Conservation (phyloP, 2,329 filamentous ascomycete species). For the Drechslerella dactyloides region DNA sequence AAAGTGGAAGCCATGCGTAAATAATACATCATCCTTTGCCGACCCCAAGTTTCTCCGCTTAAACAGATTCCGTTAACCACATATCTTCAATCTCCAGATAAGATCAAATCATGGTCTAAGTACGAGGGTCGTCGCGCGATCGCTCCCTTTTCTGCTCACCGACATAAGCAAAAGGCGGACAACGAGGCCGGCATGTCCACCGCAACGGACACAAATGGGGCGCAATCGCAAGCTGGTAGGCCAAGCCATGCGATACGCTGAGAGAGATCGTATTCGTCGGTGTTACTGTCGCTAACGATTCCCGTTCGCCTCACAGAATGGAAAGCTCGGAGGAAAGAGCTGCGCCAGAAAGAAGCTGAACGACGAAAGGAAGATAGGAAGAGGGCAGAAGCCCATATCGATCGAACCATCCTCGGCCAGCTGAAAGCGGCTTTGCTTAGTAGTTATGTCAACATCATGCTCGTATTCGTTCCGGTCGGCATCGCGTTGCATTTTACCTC, state of each 20-base stretch:
- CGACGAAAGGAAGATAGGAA: conserved; percentile 32
- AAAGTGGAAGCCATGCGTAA: too few species aligned
- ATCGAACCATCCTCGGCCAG: conserved; percentile 70
- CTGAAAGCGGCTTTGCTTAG: conserved; percentile 76
- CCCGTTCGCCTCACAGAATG: conserved; percentile 23
- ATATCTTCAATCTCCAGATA: conserved; percentile 13
- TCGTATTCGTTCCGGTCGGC: conserved; percentile 78
- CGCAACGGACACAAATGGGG: conserved; percentile 14
- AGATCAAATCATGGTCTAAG: conserved; percentile 46
- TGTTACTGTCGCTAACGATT: too few species aligned
- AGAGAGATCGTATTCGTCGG: too few species aligned
- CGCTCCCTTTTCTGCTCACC: conserved; percentile 35
- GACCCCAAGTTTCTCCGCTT: conserved; percentile 1
- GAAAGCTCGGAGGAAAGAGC: conserved; percentile 34
- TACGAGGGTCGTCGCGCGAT: conserved; percentile 34
- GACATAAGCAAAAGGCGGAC: conserved; percentile 32
- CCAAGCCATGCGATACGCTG: too few species aligned
- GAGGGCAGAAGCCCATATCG: conserved; percentile 37
- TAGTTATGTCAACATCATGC: conserved; percentile 84
- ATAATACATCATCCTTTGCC: not conserved
- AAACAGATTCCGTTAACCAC: not conserved
- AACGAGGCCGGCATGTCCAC: conserved; percentile 26
- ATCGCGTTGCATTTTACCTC: conserved; percentile 74
- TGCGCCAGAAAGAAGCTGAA: conserved; percentile 23
- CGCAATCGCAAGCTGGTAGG: conserved; percentile 20